A percentile compares a stretch with the other conserved stretches of the same genome.
phyloP scores from a whole-genome alignment of 306 rosid species.

The Acacia crassicarpa region DNA sequence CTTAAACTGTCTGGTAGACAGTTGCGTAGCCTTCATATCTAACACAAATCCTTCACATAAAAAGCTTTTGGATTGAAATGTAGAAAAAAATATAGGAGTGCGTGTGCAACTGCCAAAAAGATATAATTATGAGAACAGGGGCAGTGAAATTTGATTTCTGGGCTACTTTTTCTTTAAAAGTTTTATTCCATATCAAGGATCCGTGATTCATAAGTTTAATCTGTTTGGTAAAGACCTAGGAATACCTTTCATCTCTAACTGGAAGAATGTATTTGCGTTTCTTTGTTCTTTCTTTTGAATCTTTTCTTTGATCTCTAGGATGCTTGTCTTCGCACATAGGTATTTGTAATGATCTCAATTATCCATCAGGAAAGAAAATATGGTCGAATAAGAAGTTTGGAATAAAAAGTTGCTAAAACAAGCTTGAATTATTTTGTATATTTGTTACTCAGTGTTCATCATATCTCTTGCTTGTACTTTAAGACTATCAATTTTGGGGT shows the following conservation, averaged over 20 bases:
- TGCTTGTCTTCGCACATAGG: not conserved
- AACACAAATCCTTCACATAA: not conserved
- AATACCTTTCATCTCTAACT: not conserved
- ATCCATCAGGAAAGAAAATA: not conserved
- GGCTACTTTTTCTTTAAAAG: not conserved
- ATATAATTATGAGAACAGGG: not conserved
- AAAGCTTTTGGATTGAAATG: not conserved
- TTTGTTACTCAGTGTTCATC: not conserved
- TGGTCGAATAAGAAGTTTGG: not conserved
- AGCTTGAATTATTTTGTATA: not conserved
- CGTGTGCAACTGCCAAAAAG: not conserved
- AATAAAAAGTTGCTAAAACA: not conserved
- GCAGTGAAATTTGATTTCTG: not conserved
- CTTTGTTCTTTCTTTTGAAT: conserved; percentile 2
- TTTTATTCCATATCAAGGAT: conserved; percentile 3
- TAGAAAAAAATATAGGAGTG: not conserved
- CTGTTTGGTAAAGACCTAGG: not conserved
- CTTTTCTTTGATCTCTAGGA: not conserved
- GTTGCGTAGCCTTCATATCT: not conserved
- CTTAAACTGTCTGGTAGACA: not conserved
- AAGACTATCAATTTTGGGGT: not conserved
- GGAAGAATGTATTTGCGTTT: not conserved
- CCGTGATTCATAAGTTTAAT: not conserved
- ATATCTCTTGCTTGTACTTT: not conserved
- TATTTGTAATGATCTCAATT: not conserved